Percentiles rank a stretch among this genome's conserved stretches.
Conservation (phyloP, 2,329 filamentous ascomycete genomes). For the Penicillium sclerotigenum region DNA sequence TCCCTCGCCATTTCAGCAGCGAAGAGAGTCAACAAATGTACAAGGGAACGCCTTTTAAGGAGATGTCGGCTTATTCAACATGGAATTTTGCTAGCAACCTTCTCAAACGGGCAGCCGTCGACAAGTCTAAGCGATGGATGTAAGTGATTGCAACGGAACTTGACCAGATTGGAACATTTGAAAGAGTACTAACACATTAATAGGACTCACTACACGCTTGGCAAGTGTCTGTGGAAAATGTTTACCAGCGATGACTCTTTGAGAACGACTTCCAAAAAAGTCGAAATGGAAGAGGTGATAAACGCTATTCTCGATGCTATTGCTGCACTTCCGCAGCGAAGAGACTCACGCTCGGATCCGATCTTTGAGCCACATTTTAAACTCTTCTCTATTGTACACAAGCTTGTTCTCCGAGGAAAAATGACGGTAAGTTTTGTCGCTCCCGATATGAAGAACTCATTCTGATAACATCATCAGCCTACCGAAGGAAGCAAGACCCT, state of each 20-base stretch:
- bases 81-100: conserved; percentile 64
- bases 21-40: conserved; percentile 55
- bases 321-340: conserved; percentile 58
- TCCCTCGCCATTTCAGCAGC: conserved; percentile 59
- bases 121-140: conserved; percentile 63
- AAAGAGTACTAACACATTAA: conserved; percentile 21
- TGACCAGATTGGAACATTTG: neutral
- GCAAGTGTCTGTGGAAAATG: conserved; percentile 73
- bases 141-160: conserved; percentile 35
- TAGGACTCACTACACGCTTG: conserved; percentile 64
- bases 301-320: conserved; percentile 59
- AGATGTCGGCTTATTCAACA: conserved; percentile 57
- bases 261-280: conserved; percentile 35
- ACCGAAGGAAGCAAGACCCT: conserved; percentile 51
- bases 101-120: conserved; percentile 57
- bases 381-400: conserved; percentile 76
- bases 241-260: conserved; percentile 48
- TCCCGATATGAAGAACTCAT: conserved; percentile 17
- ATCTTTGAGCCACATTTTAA: conserved; percentile 93
- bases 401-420: conserved; percentile 61
- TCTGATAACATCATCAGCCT: conserved; percentile 37
- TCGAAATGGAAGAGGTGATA: conserved; percentile 50
- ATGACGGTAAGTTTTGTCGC: conserved; percentile 39
- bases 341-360: conserved; percentile 64
- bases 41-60: conserved; percentile 55